Evolutionary conservation across 306 rosid species (phyloP), one percentile per base, ranked within the genome.

Genomic region (Castanea mollissima): DNA sequence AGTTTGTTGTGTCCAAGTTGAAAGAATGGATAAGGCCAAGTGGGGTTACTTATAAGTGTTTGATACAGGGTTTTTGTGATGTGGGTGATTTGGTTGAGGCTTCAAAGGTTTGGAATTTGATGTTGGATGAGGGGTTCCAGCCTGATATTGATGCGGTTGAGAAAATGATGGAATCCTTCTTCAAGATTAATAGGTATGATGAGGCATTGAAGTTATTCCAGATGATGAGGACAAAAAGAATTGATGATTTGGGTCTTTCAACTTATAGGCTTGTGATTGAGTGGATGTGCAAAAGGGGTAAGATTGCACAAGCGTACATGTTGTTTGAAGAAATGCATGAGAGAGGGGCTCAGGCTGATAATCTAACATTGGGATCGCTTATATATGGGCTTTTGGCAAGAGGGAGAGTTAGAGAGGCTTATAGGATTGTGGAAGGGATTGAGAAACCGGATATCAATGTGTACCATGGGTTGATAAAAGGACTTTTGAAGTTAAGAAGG

Each of bases 391-490:
- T 94, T 81, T 19, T 89, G 4, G 68, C 82, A 2, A 85, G 86
- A 55, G 86, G 54, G 54, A 84, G 92, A 38, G 86, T 88, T 21
- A 86, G 88, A 55, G 89, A 89, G 83, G 97, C 91, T 69, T 90
- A 76, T 32, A 57, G 41, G 58, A 69, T 83, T 9, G 77, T 57
- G 75, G 83, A 79, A 62, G 72, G 84, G 77, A 79, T 83, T 18
- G 79, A 81, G 76, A 69, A 34, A 35, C 86, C 86, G 41, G 86
- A 88, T 73, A 83, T 88, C 55, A 81, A 86, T 54, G 87, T 92
- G 1, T 92, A 85, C 73, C 98, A 94, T 71, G 97, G 89, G 4
- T 54, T 94, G 84, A 89, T 94, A 2, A 94, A 92, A 78, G 98
- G 97, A 76, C 90, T 94, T 73, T 4, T 92, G 89, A 92, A 73